Conservation (phyloP, 495 filamentous ascomycete species). For the Penicillium turbatum region DNA sequence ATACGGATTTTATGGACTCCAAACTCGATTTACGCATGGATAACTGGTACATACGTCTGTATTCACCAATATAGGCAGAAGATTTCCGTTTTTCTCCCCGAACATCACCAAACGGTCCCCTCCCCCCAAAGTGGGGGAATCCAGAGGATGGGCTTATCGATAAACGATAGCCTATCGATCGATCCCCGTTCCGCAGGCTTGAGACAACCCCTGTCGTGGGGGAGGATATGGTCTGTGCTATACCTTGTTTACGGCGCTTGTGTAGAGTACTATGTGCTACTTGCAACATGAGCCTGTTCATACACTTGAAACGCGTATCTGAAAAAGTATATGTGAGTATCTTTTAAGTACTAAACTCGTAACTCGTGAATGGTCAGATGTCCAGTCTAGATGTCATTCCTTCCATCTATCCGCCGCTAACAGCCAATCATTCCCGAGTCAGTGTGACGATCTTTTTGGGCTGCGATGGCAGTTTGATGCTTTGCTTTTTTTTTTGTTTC, state of each 20-base stretch:
- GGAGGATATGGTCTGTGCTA: conserved; percentile 8
- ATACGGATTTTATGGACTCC: background rate
- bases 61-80: background rate
- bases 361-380: conserved; percentile 25
- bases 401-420: conserved; percentile 8
- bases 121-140: background rate
- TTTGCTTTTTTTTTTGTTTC: background rate
- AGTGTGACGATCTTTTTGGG: conserved; percentile 19
- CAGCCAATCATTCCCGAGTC: conserved; percentile 21
- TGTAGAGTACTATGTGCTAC: background rate
- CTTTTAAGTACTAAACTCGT: background rate
- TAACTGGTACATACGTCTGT: background rate
- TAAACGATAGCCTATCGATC: conserved; percentile 31
- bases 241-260: conserved; percentile 3
- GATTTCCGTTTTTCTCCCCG: conserved; percentile 1
- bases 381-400: conserved; percentile 20
- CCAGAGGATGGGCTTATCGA: conserved; percentile 17
- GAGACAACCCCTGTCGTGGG: conserved; percentile 17
- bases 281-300: background rate
- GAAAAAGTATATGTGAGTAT: background rate
- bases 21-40: background rate
- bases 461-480: background rate
- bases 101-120: background rate
- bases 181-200: conserved; percentile 5
- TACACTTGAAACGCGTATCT: background rate